Conservation (phyloP, 805 yeast species). For the Ogataea philodendri region DNA sequence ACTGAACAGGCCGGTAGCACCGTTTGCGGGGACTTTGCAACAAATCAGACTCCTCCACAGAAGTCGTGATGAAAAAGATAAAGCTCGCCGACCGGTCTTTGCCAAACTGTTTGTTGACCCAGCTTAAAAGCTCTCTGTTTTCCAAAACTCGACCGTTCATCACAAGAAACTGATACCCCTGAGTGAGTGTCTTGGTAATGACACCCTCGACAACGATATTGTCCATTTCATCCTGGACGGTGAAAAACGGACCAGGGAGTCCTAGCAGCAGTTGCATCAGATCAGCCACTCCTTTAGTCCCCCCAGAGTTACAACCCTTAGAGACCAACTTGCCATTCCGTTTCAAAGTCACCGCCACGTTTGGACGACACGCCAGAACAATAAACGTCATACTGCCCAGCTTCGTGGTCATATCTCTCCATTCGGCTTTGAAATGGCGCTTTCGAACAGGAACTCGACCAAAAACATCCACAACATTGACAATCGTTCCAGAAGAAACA, state of each 20-base stretch:
- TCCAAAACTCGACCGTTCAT: slow-evolving; percentile 39
- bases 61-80: slow-evolving; percentile 1
- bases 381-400: slow-evolving; percentile 34
- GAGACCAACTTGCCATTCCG: slow-evolving; percentile 7
- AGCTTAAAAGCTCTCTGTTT: slow-evolving; percentile 21
- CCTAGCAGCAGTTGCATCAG: slow-evolving; percentile 30
- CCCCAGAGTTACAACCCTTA: slow-evolving; percentile 5
- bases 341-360: slow-evolving; percentile 20
- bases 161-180: slow-evolving; percentile 48
- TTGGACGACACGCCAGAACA: slow-evolving; percentile 29
- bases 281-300: slow-evolving; percentile 1
- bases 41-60: slow-evolving; percentile 33
- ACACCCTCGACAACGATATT: slow-evolving; percentile 36
- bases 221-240: slow-evolving; percentile 28
- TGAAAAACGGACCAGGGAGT: slow-evolving; percentile 25
- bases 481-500: slow-evolving; percentile 37
- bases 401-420: slow-evolving; percentile 26
- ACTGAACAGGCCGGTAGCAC: slow-evolving; percentile 26
- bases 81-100: neutral
- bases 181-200: slow-evolving; percentile 36
- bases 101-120: slow-evolving; percentile 20
- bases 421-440: slow-evolving; percentile 25
- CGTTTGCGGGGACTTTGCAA: slow-evolving; percentile 41
- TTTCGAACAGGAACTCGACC: slow-evolving; percentile 44
- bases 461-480: slow-evolving; percentile 41